Evolutionary conservation across 352 stramenopile species (phyloP).

Genomic region (Pythium sukuiense): DNA sequence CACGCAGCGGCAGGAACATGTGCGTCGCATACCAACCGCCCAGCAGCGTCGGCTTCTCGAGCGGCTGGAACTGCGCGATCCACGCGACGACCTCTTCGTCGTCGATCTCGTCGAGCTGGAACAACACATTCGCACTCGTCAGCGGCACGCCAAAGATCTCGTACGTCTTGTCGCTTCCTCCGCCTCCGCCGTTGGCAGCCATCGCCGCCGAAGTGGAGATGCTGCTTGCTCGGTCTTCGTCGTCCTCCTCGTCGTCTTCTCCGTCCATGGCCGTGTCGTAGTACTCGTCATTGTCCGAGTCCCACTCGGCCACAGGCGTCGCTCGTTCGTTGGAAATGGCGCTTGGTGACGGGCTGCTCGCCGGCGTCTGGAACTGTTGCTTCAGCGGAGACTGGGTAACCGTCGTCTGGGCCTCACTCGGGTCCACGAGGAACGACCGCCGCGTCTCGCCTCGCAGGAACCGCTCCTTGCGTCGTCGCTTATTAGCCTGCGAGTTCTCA

Average conservation of each 20-base stretch:
- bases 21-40: conserved; percentile 78
- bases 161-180: conserved; percentile 36
- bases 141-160: conserved; percentile 78
- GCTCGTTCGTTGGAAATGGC: conserved; percentile 14
- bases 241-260: conserved; percentile 30
- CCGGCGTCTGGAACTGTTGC: conserved; percentile 14
- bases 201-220: conserved; percentile 10
- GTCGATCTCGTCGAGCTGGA: conserved; percentile 75
- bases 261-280: conserved; percentile 40
- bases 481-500: conserved; percentile 62
- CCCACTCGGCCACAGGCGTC: conserved; percentile 29
- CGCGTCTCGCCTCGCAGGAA: conserved; percentile 65
- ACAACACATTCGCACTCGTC: conserved; percentile 69
- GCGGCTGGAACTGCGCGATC: conserved; percentile 48
- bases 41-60: conserved; percentile 50
- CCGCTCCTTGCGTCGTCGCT: conserved; percentile 64
- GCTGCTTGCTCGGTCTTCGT: conserved; percentile 29
- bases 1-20: conserved; percentile 76
- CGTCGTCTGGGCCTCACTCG: conserved; percentile 15
- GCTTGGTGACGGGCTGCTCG: not conserved
- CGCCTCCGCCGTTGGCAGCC: conserved; percentile 1
- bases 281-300: conserved; percentile 40
- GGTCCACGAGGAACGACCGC: conserved; percentile 58
- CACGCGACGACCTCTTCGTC: conserved; percentile 60
- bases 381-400: too few species aligned